Evolutionary conservation across 148 eudicot species (phyloP), one percentile per base, ranked within the genome.

Genomic region (Rhododendron simsii): DNA sequence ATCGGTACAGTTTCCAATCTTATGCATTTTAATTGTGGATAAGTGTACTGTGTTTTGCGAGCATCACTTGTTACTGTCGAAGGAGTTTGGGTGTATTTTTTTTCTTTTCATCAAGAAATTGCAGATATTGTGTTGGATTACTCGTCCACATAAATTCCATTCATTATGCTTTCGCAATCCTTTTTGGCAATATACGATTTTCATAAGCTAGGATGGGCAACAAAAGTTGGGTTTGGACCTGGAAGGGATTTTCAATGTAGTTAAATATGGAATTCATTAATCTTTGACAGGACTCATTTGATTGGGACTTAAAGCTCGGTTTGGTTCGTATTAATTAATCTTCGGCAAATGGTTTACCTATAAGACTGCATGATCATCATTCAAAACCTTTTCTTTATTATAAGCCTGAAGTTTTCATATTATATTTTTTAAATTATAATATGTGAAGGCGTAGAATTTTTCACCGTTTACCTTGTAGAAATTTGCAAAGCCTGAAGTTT

Each of bases 1-100:
- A 94, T 76, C 85, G 98, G 99, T 97, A 94, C 37, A 87, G 37
- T 71, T 53, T 73, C 85, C 63, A 73, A 13, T 79, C 13, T 59
- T 57, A 16, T 39, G 55, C 47, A 7, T 47, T 45, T 86, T 44
- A 16, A 47, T 83, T 44, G n/a, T 82, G n/a, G 73, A 18, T 53
- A 28, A 53, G 15, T 20, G 13, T 74, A 45, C 2, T 63, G 5
- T 82, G 21, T 63, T n/a, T 7, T 63, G 8, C 21, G 7, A 5
- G 21, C 20, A 61, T 81, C 35, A 63, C 45, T 82, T 82, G 69
- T 13, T 23, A 14, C 3, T 41, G 11, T 61, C 4, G 41, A 78
- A 20, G 35, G 71, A 20, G 35, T 71, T 57, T 73, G 51, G 55
- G 82, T 81, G 45, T 41, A 41, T 6, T 41, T 41, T 41, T 41